Conservation (phyloP, 352 stramenopile genomes). For the Sclerospora graminicola region DNA sequence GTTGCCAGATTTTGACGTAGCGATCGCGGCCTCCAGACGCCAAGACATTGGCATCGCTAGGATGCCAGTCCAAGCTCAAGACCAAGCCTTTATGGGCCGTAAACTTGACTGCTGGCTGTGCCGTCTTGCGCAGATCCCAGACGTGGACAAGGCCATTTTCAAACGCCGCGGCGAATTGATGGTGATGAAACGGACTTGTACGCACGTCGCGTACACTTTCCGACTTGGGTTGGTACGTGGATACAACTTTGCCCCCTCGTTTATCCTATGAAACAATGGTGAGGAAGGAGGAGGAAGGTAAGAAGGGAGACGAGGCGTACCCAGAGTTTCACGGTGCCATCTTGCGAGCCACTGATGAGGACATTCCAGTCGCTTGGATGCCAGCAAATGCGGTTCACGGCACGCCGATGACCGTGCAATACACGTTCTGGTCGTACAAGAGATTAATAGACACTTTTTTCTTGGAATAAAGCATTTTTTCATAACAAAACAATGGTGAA, state of each 20-base stretch:
- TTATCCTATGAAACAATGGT: conserved; percentile 38
- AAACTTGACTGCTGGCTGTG: conserved; percentile 75
- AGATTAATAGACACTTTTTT: too few relatives aligned
- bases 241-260: conserved; percentile 51
- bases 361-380: conserved; percentile 69
- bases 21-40: conserved; percentile 76
- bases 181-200: conserved; percentile 59
- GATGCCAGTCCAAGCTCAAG: conserved; percentile 78
- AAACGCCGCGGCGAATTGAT: conserved; percentile 74
- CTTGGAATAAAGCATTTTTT: too few relatives aligned
- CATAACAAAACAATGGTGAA: too few relatives aligned
- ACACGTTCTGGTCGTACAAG: conserved; percentile 43
- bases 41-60: conserved; percentile 46
- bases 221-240: conserved; percentile 77
- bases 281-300: too few relatives aligned
- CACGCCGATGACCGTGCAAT: conserved; percentile 66
- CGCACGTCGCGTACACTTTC: conserved; percentile 81
- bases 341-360: conserved; percentile 79
- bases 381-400: conserved; percentile 86
- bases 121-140: conserved; percentile 80
- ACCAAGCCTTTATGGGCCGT: conserved; percentile 81
- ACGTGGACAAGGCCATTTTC: conserved; percentile 83
- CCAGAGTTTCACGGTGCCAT: conserved; percentile 84
- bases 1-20: conserved; percentile 84
- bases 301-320: conserved; percentile 27